Evolutionary conservation across 2,329 filamentous ascomycete genomes (phyloP).

Genomic region (Biscogniauxia marginata): DNA sequence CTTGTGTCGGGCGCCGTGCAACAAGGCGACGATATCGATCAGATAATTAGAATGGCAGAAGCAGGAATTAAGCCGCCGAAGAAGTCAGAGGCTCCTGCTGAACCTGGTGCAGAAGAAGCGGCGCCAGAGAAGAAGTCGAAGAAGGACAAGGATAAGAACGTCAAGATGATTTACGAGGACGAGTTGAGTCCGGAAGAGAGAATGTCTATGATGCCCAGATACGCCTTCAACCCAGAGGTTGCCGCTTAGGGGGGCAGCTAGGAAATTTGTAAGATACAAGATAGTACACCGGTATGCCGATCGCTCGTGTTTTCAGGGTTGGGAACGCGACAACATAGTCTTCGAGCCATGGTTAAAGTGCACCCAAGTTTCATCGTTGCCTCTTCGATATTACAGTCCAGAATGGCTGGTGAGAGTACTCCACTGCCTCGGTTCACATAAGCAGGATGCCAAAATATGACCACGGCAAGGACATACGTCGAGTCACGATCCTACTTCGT

Average conservation of each 20-base stretch:
- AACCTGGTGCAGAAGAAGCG: constrained; percentile 40
- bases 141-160: constrained; percentile 67
- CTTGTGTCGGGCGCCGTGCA: constrained; percentile 44
- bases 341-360: too few relatives aligned
- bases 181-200: constrained; percentile 84
- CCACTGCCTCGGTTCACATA: too few relatives aligned
- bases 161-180: constrained; percentile 78
- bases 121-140: constrained; percentile 62
- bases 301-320: too few relatives aligned
- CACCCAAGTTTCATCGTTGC: too few relatives aligned
- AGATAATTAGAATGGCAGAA: constrained; percentile 64
- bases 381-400: too few relatives aligned
- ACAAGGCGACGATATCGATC: constrained; percentile 61
- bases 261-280: too few relatives aligned
- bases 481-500: too few relatives aligned
- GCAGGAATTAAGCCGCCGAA: constrained; percentile 54
- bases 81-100: constrained; percentile 34
- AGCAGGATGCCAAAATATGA: too few relatives aligned
- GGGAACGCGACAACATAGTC: too few relatives aligned
- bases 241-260: constrained; percentile 17
- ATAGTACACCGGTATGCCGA: too few relatives aligned
- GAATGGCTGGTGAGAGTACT: too few relatives aligned
- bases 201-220: constrained; percentile 76
- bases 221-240: constrained; percentile 61
- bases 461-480: too few relatives aligned